A percentile compares a stretch with the other conserved stretches of the same genome.
Evolutionary conservation across 2,329 filamentous ascomycete species (phyloP).

Genomic region (Xylariaceae sp.): DNA sequence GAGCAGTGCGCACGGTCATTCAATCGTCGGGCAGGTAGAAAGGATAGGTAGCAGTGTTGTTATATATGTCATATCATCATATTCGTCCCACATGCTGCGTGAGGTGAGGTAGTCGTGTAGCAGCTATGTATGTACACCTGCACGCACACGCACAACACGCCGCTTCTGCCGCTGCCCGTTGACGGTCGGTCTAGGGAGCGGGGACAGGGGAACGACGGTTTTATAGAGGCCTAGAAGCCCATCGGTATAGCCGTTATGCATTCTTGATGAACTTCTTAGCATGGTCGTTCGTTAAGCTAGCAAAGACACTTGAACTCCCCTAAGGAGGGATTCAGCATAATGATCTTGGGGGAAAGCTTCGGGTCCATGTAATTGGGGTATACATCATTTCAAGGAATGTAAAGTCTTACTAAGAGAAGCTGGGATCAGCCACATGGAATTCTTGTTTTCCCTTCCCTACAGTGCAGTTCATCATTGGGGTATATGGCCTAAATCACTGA

Average conservation of each 20-base stretch:
- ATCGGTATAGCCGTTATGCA: conserved; percentile 12
- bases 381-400: background rate
- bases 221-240: conserved; percentile 11
- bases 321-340: conserved; percentile 1
- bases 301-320: no score
- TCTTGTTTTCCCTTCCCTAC: conserved; percentile 12
- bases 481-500: conserved; percentile 8
- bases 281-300: background rate
- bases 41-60: background rate
- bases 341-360: background rate
- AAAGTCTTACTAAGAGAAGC: background rate
- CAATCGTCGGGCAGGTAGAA: background rate
- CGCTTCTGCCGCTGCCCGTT: conserved; percentile 19
- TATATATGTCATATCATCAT: conserved; percentile 21
- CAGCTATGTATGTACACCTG: conserved; percentile 7
- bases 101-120: background rate
- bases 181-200: background rate
- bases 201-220: background rate
- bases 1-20: conserved; percentile 16
- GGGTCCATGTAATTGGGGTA: background rate
- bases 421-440: conserved; percentile 9
- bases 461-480: background rate
- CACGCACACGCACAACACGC: conserved; percentile 20
- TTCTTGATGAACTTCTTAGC: conserved; percentile 9
- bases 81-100: conserved; percentile 16